Conservation (phyloP, 257 asterid genomes). For the Pogostemon cablin region DNA sequence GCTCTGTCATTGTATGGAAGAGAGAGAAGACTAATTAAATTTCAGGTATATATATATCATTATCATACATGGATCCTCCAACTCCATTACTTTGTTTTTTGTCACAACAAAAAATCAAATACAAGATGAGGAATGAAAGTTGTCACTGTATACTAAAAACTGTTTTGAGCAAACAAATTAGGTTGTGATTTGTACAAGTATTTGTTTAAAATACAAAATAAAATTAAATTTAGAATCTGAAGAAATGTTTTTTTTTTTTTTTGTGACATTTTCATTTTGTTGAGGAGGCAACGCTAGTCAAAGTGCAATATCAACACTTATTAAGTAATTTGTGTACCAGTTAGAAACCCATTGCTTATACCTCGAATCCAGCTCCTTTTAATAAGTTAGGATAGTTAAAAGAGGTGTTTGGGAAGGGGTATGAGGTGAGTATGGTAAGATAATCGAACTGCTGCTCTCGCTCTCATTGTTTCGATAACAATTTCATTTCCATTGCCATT, state of each 20-base stretch:
- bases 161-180: slow-evolving; percentile 18
- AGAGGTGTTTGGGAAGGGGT: too few relatives aligned
- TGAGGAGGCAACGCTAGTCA: background rate
- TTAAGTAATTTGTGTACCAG: background rate
- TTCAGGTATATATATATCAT: background rate
- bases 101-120: background rate
- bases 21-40: slow-evolving; percentile 66
- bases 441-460: too few relatives aligned
- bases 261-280: background rate
- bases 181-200: slow-evolving; percentile 25
- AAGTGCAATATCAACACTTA: background rate
- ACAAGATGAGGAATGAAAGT: slow-evolving; percentile 14
- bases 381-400: too few relatives aligned
- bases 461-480: too few relatives aligned
- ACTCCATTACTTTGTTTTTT: background rate
- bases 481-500: too few relatives aligned
- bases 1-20: slow-evolving; percentile 97
- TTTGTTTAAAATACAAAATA: slow-evolving; percentile 22
- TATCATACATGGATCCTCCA: too few relatives aligned
- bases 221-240: background rate
- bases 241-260: background rate
- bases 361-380: too few relatives aligned
- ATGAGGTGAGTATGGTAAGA: too few relatives aligned
- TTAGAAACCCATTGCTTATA: too few relatives aligned
- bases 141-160: slow-evolving; percentile 30